A percentile compares a stretch with the other conserved stretches of the same genome.
Conservation (phyloP, 73 alveolate species). For the Tetrahymena borealis region DNA sequence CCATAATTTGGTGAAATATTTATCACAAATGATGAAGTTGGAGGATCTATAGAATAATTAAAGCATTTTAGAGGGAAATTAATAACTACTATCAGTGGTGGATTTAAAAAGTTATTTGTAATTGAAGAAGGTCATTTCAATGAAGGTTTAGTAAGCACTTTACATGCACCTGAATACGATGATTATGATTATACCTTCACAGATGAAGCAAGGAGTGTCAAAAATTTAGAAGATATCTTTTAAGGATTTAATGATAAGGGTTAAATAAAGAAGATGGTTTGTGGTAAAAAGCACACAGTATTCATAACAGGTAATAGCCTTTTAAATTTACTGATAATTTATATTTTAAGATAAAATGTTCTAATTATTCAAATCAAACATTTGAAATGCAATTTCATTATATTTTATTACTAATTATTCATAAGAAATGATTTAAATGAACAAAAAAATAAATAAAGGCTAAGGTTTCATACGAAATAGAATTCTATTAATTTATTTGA, state of each 20-base stretch:
- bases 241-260: constrained; percentile 32
- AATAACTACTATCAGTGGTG: constrained; percentile 27
- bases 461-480: no score
- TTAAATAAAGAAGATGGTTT: constrained; percentile 15
- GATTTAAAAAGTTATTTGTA: constrained; percentile 24
- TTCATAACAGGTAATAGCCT: constrained; percentile 3
- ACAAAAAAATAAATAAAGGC: no score
- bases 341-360: no score
- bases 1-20: constrained; percentile 42
- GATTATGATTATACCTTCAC: constrained; percentile 31
- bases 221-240: neutral
- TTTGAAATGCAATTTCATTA: no score
- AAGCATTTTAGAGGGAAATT: constrained; percentile 33
- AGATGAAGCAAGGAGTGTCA: constrained; percentile 10
- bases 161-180: constrained; percentile 34
- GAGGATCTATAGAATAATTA: constrained; percentile 31
- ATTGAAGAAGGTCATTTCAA: constrained; percentile 38
- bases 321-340: no score
- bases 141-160: constrained; percentile 13
- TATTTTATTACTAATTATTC: no score
- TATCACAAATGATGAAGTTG: constrained; percentile 27
- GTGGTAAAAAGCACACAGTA: constrained; percentile 39
- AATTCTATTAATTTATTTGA: no score
- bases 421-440: no score
- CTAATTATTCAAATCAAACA: no score